phyloP scores from a whole-genome alignment of 2,329 filamentous ascomycete genomes.

The Ceratocystis diversiconidia region DNA sequence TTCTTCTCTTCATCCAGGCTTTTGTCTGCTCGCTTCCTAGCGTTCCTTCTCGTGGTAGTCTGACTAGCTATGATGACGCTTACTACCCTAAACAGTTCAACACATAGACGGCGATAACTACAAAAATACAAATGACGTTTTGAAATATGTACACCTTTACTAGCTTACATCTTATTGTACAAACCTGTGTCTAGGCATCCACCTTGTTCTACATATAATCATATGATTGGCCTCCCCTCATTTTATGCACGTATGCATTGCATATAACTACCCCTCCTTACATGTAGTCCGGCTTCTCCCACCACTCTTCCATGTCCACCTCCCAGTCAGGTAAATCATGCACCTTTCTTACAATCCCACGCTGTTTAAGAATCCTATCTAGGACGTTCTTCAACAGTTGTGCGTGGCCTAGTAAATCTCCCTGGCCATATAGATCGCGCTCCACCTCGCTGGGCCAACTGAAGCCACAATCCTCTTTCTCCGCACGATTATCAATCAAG shows the following conservation, averaged over 20 bases:
- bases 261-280: background rate
- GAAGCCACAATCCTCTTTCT: conserved; percentile 21
- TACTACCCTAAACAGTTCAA: no score
- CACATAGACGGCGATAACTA: no score
- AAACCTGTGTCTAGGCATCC: background rate
- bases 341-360: background rate
- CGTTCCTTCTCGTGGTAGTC: background rate
- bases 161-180: background rate
- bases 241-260: no score
- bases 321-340: background rate
- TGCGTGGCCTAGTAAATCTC: conserved; percentile 16
- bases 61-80: no score
- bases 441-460: conserved; percentile 30
- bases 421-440: conserved; percentile 24
- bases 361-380: conserved; percentile 3
- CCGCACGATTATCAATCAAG: conserved; percentile 22
- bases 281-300: conserved; percentile 3
- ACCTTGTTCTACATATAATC: no score
- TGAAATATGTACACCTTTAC: background rate
- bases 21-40: background rate
- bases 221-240: no score
- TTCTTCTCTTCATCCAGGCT: no score
- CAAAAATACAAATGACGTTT: no score
- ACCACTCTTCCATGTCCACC: conserved; percentile 5
- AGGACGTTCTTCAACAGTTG: conserved; percentile 9